Conservation (phyloP, 257 asterid species). For the Capsicum baccatum region DNA sequence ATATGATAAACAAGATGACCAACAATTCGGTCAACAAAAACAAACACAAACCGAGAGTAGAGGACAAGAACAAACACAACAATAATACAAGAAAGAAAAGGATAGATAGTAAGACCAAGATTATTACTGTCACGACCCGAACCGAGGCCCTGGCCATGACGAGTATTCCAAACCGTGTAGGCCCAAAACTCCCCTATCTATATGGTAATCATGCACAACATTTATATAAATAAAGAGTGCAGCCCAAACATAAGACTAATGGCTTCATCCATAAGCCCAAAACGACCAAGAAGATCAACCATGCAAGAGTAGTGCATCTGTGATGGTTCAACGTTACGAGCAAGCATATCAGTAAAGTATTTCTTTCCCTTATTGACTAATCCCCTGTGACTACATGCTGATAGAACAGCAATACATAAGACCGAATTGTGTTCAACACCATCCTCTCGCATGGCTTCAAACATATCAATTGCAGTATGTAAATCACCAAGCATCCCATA, state of each 20-base stretch:
- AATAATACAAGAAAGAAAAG: no score
- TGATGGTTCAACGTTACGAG: constrained; percentile 53
- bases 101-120: no score
- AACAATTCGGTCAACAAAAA: no score
- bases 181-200: no score
- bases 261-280: constrained; percentile 67
- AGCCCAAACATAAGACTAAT: constrained; percentile 66
- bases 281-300: constrained; percentile 84
- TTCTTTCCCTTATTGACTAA: constrained; percentile 55
- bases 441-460: constrained; percentile 62
- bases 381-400: constrained; percentile 82
- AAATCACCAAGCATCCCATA: constrained; percentile 72
- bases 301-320: constrained; percentile 83
- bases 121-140: no score
- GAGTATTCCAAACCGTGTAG: no score
- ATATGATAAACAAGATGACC: no score
- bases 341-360: constrained; percentile 62
- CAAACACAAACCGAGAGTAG: no score
- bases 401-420: constrained; percentile 65
- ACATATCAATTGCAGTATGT: constrained; percentile 57
- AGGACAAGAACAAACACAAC: no score
- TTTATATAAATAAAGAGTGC: constrained; percentile 46
- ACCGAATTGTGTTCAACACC: constrained; percentile 54
- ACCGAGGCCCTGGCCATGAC: no score
- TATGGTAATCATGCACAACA: no score